phyloP scores from a whole-genome alignment of 1,284 basidiomycete species.

The Agroathelia rolfsii region DNA sequence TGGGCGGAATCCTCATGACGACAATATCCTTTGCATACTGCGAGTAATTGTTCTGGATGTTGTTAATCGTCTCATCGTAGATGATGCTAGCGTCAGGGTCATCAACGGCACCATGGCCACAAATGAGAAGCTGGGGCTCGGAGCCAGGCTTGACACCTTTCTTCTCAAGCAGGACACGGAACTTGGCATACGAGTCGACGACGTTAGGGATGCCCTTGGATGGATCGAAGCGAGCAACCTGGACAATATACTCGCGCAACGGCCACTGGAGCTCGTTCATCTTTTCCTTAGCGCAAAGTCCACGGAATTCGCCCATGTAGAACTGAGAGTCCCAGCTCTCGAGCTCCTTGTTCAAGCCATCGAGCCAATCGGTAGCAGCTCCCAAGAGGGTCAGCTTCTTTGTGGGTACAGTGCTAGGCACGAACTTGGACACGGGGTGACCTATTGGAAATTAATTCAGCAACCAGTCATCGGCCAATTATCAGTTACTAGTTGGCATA shows the following conservation, averaged over 20 bases:
- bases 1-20: constrained; percentile 71
- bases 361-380: constrained; percentile 79
- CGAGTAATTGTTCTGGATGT: constrained; percentile 45
- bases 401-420: constrained; percentile 71
- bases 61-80: constrained; percentile 64
- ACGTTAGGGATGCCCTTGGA: constrained; percentile 71
- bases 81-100: constrained; percentile 82
- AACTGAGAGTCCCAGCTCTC: constrained; percentile 64
- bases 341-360: constrained; percentile 81
- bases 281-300: constrained; percentile 63
- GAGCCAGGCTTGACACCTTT: too few species aligned
- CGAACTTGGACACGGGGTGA: constrained; percentile 87
- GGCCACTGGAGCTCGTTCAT: constrained; percentile 76
- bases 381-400: constrained; percentile 63
- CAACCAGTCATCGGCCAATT: constrained; percentile 4
- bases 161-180: constrained; percentile 61
- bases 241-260: constrained; percentile 69
- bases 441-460: constrained; percentile 19
- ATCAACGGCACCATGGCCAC: constrained; percentile 82
- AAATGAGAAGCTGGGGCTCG: constrained; percentile 78
- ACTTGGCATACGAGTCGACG: constrained; percentile 72
- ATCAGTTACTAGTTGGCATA: constrained; percentile 20
- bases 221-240: constrained; percentile 80
- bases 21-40: constrained; percentile 59
- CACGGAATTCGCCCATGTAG: constrained; percentile 79